Evolutionary conservation across 2,329 filamentous ascomycete genomes (phyloP), one percentile per base, ranked within the genome.

Genomic region (Monosporascus sp.): DNA sequence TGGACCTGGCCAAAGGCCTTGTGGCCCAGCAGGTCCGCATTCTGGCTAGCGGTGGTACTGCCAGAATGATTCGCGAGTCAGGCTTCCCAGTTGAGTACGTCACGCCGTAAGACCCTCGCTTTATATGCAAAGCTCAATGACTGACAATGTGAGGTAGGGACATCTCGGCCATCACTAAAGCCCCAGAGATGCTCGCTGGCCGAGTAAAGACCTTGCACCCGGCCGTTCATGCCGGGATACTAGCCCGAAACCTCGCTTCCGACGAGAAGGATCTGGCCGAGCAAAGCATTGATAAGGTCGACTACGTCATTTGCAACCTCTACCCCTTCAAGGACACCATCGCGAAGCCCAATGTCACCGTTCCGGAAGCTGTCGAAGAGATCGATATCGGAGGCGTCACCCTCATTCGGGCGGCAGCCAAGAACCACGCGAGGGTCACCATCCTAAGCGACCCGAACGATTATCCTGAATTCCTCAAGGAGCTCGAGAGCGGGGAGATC

Each of bases 241-340:
- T 99, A 57, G 94, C 94, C 55, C 90, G 94, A 60, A 86, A 97
- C 73, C 86, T 97, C 61, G 91, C 89, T 61, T 93, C 92, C 15
- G 94, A 99, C 74, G 90, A 97, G 76, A 95, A 96, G 74, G 94
- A 99, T 68, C 86, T 99, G 48, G 90, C 90, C 49, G 89, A 94
- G 72, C 90, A 96, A 76, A 94, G 91, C 74, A 96, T 96, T 71
- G 82, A 89, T 77, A 96, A 96, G 77, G 90, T 96, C 55, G 90
- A 96, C 81, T 96, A 87, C 65, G 90, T 96, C 64, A 88, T 99
- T 70, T 97, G 94, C 86, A 99, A 99, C 77, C 82, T 99, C 52
- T 97, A 99, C 74, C 94, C 94, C 14, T 99, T 99, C 85, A 97
- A 97, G 79, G 92, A 97, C 71, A 99, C 94, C 34, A 86, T 99